Evolutionary conservation across 148 eudicot species (phyloP), one percentile per base, ranked within the genome.

Genomic region (Rhododendron ferrugineum): DNA sequence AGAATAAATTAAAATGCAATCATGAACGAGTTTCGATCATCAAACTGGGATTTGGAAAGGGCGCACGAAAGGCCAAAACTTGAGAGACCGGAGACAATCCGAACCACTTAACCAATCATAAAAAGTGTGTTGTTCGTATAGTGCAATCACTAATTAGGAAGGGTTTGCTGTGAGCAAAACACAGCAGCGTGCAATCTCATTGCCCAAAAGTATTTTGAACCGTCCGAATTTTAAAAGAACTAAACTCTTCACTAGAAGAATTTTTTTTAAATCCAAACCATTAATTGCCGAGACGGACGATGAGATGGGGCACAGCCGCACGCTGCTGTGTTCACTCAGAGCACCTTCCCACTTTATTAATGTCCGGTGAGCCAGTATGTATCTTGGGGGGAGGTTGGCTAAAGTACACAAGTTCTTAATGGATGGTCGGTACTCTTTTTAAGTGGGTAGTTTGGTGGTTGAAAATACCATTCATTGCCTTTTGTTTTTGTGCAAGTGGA

Each of bases 391-490:
- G 47, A 20, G 30, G 18, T 10, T 40, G 62, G 62, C 32, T 34
- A 50, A 80, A 68, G 78, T 62, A 72, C 82, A 42, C 0, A 58
- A 36, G 54, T 74, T 58, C 34, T 70, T 86, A 81, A 73, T 52
- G 42, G 42, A 36, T 73, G 84, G 84, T 56, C 23, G 87, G 87
- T 72, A 14, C 28, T 18, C 80, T 50, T 82, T 36, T 73, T 74
- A 72, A n/a, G 70, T 54, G 74, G 87, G 56, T 15, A 8, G 56
- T 64, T 80, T 64, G 80, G 87, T 86, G 22, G 81, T 86, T 86
- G 81, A 20, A 47, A 58, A 82, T 16, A 50, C 72, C 72, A 83
- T 83, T 73, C 66, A 83, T 73, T 83, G 36, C 74, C 22, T 4
- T 56, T 18, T 16, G 47, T 34, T 34, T 75, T 16, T 75, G 23